These are phyloP conservation scores for Fusarium tuaranense DNA, from an alignment of 2,329 filamentous ascomycete genomes.

Conservation along the genomic window DNA sequence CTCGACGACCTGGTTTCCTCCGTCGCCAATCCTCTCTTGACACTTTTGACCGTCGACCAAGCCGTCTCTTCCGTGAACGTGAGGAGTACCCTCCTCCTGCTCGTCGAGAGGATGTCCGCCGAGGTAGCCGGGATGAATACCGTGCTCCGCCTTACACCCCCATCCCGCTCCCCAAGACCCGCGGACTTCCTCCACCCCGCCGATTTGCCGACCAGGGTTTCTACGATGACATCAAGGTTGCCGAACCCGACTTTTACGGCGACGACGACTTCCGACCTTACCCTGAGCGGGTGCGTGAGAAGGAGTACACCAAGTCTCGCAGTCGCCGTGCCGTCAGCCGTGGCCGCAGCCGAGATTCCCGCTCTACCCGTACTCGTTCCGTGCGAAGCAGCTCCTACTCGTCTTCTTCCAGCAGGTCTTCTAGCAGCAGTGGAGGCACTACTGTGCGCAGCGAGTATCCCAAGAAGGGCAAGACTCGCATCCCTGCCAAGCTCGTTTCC, in stretches of 20 bases:
- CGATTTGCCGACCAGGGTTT: constrained; percentile 66
- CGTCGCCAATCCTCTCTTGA: constrained; percentile 90
- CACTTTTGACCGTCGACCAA: constrained; percentile 80
- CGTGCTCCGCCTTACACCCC: constrained; percentile 65
- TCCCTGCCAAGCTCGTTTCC: constrained; percentile 84
- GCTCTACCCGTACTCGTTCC: constrained; percentile 53
- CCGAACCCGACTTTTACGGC: constrained; percentile 75
- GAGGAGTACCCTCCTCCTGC: constrained; percentile 74
- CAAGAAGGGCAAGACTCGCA: constrained; percentile 89
- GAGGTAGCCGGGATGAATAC: constrained; percentile 61
- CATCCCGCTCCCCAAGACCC: constrained; percentile 76
- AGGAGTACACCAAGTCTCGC: constrained; percentile 66
- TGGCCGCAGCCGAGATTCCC: constrained; percentile 54
- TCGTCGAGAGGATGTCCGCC: constrained; percentile 59
- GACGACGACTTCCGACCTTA: constrained; percentile 78
- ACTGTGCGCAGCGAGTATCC: constrained; percentile 74
- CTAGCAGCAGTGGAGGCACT: constrained; percentile 62
- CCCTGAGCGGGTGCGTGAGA: constrained; percentile 70
- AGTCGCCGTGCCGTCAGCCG: constrained; percentile 53
- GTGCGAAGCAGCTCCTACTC: constrained; percentile 57
- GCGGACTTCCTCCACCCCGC: constrained; percentile 69
- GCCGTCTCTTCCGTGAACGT: constrained; percentile 60
- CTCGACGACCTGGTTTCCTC: constrained; percentile 74
- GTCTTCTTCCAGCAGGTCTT: constrained; percentile 58
- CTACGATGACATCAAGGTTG: constrained; percentile 74